Base-by-base conservation (phyloP, 2,329 filamentous ascomycete species). In the Xylaria sp. region DNA sequence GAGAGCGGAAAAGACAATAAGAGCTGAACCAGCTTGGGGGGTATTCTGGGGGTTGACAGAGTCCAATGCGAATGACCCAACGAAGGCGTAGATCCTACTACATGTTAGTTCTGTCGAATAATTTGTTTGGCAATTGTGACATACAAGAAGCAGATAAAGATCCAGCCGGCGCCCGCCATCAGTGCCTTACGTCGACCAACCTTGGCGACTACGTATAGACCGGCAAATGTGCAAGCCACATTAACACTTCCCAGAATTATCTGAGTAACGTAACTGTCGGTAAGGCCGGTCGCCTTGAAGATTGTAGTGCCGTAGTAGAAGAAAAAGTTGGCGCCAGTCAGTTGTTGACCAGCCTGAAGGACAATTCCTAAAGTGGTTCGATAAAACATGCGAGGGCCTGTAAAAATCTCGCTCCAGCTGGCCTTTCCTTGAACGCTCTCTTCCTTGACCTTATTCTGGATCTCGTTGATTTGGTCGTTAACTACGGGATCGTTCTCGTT, bases 211-310 rank as follows among this genome's bases (percentile, higher is more conserved):
- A 92, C 81, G 72, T 86, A 91, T 40, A 93, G 82, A 58, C 89
- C 90, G 44, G 81, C 85, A 69, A 92, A 86, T 2, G 91, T 92
- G 75, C 87, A 89, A 61, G 82, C 83, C 2, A 91, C 89, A 74
- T 93, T 93, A 74, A 93, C 90, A 0, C 85, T 88, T 10, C 86
- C 86, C 23, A 92, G 84, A 68, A 92, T 90, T 73, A 92, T 89
- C 74, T 90, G 88, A 0, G 89, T 92, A 61, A 89, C 81, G 74
- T 90, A 92, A 59, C 86, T 87, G 81, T 93, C 88, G 69, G 75
- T 79, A 33, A 93, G 84, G 72, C 90, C 91, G 1, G 89, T 89
- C 1, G 89, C 85, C 15, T 83, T 76, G 79, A 93, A 93, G 72
- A 92, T 88, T 4, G 88, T 90, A 48, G 86, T 88, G 28, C 86